Conservation (phyloP, 352 stramenopile genomes). For the Phytophthora sp. region DNA sequence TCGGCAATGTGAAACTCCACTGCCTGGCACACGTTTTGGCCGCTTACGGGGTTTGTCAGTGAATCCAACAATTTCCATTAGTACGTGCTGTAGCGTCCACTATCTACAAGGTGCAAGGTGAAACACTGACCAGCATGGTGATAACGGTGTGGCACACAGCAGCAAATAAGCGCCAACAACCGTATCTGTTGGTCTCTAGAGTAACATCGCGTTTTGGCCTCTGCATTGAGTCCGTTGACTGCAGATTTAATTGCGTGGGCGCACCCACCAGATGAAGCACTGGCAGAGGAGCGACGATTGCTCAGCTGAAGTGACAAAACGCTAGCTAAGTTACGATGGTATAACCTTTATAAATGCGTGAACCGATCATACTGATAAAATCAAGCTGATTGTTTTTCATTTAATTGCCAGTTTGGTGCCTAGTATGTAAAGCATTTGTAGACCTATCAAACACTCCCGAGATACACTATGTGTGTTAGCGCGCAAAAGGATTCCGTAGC, state of each 20-base stretch:
- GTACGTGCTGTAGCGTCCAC: neutral
- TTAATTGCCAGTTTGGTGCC: no score
- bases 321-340: no score
- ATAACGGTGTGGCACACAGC: neutral
- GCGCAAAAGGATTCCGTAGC: no score
- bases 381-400: no score
- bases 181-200: neutral
- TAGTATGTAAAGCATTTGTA: no score
- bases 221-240: neutral
- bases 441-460: no score
- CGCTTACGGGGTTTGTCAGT: neutral
- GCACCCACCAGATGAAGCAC: neutral
- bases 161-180: neutral
- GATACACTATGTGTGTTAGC: no score
- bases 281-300: neutral
- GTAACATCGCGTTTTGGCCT: neutral
- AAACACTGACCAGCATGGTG: neutral
- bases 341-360: no score
- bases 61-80: neutral
- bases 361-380: no score
- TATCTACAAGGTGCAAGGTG: neutral
- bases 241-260: neutral
- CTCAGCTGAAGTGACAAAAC: neutral
- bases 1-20: neutral
- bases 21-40: neutral